Base-by-base conservation (phyloP, 140 eudicot species). In the Cichorium intybus region DNA sequence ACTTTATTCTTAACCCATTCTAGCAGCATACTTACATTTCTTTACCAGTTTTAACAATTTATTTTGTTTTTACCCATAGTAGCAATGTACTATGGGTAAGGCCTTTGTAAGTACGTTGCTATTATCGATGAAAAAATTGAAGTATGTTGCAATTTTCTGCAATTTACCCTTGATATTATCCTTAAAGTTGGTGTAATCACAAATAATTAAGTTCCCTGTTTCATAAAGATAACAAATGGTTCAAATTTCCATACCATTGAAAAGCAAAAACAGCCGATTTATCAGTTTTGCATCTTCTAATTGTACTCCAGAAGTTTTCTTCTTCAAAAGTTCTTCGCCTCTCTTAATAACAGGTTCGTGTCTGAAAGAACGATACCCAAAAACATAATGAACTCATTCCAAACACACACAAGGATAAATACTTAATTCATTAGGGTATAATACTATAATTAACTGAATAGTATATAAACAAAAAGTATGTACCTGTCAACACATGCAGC, bases 401-500 rank as follows among this genome's bases (percentile, higher is more conserved):
- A 63, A 18, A 34, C 46, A 27, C 56, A 45, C 62, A 74, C 7
- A 34, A 24, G 21, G n/a, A n/a, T n/a, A n/a, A n/a, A n/a, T n/a
- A n/a, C n/a, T n/a, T n/a, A n/a, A n/a, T n/a, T n/a, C n/a, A n/a
- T n/a, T n/a, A n/a, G n/a, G n/a, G n/a, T n/a, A n/a, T n/a, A n/a
- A n/a, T n/a, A n/a, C n/a, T n/a, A n/a, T n/a, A n/a, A n/a, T n/a
- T n/a, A n/a, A n/a, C n/a, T n/a, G n/a, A n/a, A 68, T 43, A 60
- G 58, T 12, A 18, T 41, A 41, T 41, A 41, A 12, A 26, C 27
- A 34, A 56, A 35, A 56, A 35, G 22, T 53, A 5, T 24, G 49
- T 83, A 88, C 98, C 98, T 71, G 69, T 88, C 98, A 35, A 77
- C 85, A 73, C 95, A 85, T 56, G 96, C 98, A 79, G 95, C 89